phyloP scores from a whole-genome alignment of 352 stramenopile species.

The Blastocystis sp. region DNA sequence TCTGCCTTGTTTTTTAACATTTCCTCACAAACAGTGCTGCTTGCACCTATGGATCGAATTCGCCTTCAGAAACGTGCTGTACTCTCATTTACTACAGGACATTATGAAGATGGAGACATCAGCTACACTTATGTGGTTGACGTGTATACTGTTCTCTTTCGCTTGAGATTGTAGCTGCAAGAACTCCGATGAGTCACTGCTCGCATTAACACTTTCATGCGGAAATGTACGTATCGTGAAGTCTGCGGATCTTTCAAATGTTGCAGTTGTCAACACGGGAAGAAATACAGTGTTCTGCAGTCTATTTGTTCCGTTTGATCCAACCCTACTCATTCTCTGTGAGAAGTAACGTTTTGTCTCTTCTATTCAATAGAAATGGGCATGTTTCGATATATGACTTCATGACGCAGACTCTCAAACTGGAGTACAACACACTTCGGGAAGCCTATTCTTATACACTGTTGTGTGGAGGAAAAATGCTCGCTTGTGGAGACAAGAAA shows the following conservation, averaged over 20 bases:
- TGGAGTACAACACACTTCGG: neutral
- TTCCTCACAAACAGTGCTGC: neutral
- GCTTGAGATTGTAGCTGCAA: neutral
- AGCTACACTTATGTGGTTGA: slow-evolving; percentile 41
- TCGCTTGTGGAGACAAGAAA: slow-evolving; percentile 33
- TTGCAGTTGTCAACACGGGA: neutral
- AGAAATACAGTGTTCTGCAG: neutral
- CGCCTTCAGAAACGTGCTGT: slow-evolving; percentile 30
- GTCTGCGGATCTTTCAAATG: neutral
- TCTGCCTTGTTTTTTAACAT: slow-evolving; percentile 19
- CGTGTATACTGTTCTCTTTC: neutral
- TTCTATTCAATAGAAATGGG: slow-evolving; percentile 12
- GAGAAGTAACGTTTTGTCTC: slow-evolving; percentile 1
- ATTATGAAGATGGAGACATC: slow-evolving; percentile 42
- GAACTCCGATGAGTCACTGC: neutral
- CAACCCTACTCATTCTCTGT: neutral
- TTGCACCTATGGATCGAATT: neutral
- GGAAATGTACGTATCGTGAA: slow-evolving; percentile 17
- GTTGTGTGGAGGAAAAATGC: slow-evolving; percentile 28
- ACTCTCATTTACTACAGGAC: slow-evolving; percentile 23
- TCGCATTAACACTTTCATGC: neutral
- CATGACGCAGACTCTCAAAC: neutral
- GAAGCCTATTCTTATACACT: slow-evolving; percentile 13
- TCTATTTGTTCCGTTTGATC: neutral
- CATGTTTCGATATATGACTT: slow-evolving; percentile 28